phyloP scores from a whole-genome alignment of 257 asterid genomes.

The Nicotiana obtusifolia region DNA sequence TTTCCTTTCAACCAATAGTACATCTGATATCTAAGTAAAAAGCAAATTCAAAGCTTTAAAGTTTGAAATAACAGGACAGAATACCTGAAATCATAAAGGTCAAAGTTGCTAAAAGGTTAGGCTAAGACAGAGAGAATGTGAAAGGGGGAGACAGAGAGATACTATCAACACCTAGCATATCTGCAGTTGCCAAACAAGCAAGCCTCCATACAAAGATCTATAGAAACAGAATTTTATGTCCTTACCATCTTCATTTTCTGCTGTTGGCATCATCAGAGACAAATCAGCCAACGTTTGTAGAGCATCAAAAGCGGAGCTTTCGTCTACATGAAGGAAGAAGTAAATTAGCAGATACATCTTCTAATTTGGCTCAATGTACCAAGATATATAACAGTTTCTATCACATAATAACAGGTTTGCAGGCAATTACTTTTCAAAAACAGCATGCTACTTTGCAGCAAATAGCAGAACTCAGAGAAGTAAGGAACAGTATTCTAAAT shows the following conservation, averaged over 20 bases:
- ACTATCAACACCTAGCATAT: background rate
- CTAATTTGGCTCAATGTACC: background rate
- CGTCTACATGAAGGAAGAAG: conserved; percentile 48
- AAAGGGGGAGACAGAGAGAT: background rate
- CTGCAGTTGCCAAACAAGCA: background rate
- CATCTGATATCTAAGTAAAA: too few species aligned
- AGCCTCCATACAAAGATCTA: conserved; percentile 2
- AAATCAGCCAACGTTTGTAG: conserved; percentile 82
- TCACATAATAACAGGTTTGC: background rate
- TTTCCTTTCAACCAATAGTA: too few species aligned
- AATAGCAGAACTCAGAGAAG: background rate
- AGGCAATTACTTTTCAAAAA: background rate
- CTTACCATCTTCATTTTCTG: conserved; percentile 71
- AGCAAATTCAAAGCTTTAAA: background rate
- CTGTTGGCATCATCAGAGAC: conserved; percentile 67
- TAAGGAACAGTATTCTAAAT: background rate
- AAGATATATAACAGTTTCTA: conserved; percentile 5
- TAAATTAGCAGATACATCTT: background rate
- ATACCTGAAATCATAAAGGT: background rate
- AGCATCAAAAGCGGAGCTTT: conserved; percentile 66
- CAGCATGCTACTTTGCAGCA: background rate
- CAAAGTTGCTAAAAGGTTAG: conserved; percentile 1
- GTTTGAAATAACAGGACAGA: conserved; percentile 1
- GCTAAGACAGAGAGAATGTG: background rate
- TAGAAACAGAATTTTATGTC: conserved; percentile 12